phyloP scores from a whole-genome alignment of 306 rosid species.

The Prunus dulcis region DNA sequence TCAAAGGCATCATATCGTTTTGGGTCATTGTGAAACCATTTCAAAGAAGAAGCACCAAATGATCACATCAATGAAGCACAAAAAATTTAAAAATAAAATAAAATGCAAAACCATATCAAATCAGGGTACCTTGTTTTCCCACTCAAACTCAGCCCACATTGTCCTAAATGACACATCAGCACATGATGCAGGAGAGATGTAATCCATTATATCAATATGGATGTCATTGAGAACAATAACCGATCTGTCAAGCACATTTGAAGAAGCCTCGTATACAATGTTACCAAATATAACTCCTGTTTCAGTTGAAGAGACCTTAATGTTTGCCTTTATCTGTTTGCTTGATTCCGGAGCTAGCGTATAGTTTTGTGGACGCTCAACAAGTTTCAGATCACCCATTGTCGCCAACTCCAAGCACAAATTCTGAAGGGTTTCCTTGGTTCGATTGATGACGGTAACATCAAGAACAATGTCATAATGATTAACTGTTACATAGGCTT shows the following conservation, averaged over 20 bases:
- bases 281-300: conserved; percentile 96
- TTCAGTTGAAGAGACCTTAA: conserved; percentile 98
- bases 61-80: background rate
- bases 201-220: conserved; percentile 99
- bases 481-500: conserved; percentile 95
- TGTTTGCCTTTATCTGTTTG: conserved; percentile 95
- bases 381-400: conserved; percentile 99
- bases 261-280: conserved; percentile 90
- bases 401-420: conserved; percentile 98
- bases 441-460: conserved; percentile 94
- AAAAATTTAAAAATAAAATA: background rate
- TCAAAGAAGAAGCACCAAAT: background rate
- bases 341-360: conserved; percentile 96
- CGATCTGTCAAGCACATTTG: conserved; percentile 85
- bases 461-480: conserved; percentile 97
- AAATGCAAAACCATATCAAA: background rate
- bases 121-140: conserved; percentile 91
- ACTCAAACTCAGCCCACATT: conserved; percentile 99
- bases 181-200: conserved; percentile 95
- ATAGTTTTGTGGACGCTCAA: conserved; percentile 97
- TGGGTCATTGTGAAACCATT: background rate
- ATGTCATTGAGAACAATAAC: conserved; percentile 97
- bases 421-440: conserved; percentile 96
- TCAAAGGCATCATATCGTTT: background rate
- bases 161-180: conserved; percentile 90